Conservation (phyloP, 306 rosid genomes). For the Comarum palustre region DNA sequence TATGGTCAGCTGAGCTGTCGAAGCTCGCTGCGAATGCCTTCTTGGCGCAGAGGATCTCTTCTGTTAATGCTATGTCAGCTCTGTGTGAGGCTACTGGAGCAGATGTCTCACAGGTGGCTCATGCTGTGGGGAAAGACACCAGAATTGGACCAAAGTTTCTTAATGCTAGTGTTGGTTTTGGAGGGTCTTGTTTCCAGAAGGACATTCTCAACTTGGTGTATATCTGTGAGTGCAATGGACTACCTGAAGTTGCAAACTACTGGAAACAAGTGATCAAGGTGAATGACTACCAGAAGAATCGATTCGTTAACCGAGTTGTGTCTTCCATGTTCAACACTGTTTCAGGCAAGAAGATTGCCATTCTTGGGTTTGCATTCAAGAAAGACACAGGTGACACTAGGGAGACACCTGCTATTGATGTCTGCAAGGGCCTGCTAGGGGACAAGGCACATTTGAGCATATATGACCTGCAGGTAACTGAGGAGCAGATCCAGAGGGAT, state of each 20-base stretch:
- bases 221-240: conserved; percentile 79
- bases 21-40: conserved; percentile 86
- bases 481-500: conserved; percentile 63
- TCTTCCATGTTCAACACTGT: conserved; percentile 83
- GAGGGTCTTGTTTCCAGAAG: conserved; percentile 85
- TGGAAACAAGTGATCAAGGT: conserved; percentile 78
- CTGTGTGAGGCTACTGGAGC: conserved; percentile 89
- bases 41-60: conserved; percentile 77
- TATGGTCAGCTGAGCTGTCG: conserved; percentile 81
- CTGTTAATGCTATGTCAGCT: conserved; percentile 80
- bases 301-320: conserved; percentile 66
- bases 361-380: conserved; percentile 81
- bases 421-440: conserved; percentile 72
- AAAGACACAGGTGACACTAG: conserved; percentile 79
- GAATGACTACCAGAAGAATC: conserved; percentile 77
- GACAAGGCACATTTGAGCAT: conserved; percentile 64
- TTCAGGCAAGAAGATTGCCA: conserved; percentile 69
- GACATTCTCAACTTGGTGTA: conserved; percentile 78
- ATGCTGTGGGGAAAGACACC: conserved; percentile 63
- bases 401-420: conserved; percentile 81
- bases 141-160: conserved; percentile 68
- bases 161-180: conserved; percentile 85
- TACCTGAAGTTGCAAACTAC: conserved; percentile 62
- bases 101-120: conserved; percentile 60
- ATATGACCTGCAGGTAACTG: conserved; percentile 60